Base-by-base conservation (phyloP, 768 basidiomycete genomes). In the Gymnopilus junonius region DNA sequence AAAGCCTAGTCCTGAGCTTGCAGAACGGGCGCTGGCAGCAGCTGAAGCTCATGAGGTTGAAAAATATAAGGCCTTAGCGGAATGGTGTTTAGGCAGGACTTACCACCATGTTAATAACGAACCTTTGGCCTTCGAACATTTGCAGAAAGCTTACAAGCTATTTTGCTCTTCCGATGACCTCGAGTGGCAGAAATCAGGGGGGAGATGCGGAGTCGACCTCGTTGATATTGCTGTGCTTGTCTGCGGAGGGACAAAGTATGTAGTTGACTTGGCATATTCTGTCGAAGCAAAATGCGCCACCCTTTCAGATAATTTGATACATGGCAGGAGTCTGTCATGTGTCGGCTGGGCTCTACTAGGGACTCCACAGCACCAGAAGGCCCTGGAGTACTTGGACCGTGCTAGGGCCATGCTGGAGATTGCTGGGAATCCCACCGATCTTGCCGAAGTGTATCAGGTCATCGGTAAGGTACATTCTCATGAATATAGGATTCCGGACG, bases 1-100 rank as follows among this genome's bases (percentile, higher is more conserved):
- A 11, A 53, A 50, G 34, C 59, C 59, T 15, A 60, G 35, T 39
- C 59, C 40, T 11, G 31, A 51, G 4, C 46, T 60, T 34, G 48
- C 56, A 7, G 14, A 55, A 21, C 27, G 39, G 5, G 10, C 34
- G n/a, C 35, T 55, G 54, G 27, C 48, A 6, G 29, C 7, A 4
- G 29, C 48, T 7, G 15, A 11, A 10, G 27, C 29, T 11, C 32
- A 17, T 10, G 48, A 29, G 2, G 32, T 31, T n/a, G 29, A 51
- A 8, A 32, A 32, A 29, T 32, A 51, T n/a, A 32, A 31, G 10
- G 29, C 48, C 31, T 2, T 31, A 8, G 48, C 48, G 11, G 48
- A 51, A n/a, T 51, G 48, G 48, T 51, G 48, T 29, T 10, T 51
- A 5, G 48, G 48, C 2, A 29, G 29, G n/a, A 31, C 48, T n/a